Evolutionary conservation across 1,284 basidiomycete genomes (phyloP).

Genomic region (Cryptococcus sp.): DNA sequence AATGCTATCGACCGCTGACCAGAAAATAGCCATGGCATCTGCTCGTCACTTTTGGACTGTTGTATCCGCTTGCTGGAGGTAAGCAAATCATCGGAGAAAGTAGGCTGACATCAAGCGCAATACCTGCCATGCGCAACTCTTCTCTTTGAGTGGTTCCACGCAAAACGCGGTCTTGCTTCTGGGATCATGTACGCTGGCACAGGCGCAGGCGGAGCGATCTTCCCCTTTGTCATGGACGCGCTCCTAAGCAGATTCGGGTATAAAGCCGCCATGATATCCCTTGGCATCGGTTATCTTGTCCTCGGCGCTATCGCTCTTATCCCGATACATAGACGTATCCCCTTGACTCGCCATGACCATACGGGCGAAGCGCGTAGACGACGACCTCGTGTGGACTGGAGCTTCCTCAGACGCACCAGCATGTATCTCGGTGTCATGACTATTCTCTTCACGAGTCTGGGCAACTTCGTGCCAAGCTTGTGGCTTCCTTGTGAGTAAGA

Average conservation of each 20-base stretch:
- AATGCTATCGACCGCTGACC: background rate
- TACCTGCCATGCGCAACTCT: slow-evolving; percentile 51
- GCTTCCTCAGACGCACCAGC: slow-evolving; percentile 30
- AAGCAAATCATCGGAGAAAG: slow-evolving; percentile 2
- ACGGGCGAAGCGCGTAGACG: background rate
- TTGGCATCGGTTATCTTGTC: slow-evolving; percentile 41
- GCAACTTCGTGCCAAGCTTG: slow-evolving; percentile 50
- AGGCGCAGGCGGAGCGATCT: slow-evolving; percentile 48
- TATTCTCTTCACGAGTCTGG: slow-evolving; percentile 46
- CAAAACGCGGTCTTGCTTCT: slow-evolving; percentile 45
- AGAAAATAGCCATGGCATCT: slow-evolving; percentile 44
- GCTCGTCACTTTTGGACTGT: slow-evolving; percentile 43
- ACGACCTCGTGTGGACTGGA: slow-evolving; percentile 23
- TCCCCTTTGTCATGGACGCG: slow-evolving; percentile 45
- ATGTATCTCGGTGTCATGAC: slow-evolving; percentile 41
- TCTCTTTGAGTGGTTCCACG: slow-evolving; percentile 52
- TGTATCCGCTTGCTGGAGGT: slow-evolving; percentile 48
- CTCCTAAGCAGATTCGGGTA: slow-evolving; percentile 49
- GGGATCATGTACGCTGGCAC: slow-evolving; percentile 51
- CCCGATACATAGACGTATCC: slow-evolving; percentile 49
- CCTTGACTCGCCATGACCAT: slow-evolving; percentile 22
- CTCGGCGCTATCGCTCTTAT: slow-evolving; percentile 38
- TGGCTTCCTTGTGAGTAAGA: slow-evolving; percentile 47
- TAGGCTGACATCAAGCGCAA: slow-evolving; percentile 14
- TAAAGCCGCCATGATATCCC: slow-evolving; percentile 46